Base-by-base conservation (phyloP, 495 filamentous ascomycete genomes). In the Chaetomium cochliodes region DNA sequence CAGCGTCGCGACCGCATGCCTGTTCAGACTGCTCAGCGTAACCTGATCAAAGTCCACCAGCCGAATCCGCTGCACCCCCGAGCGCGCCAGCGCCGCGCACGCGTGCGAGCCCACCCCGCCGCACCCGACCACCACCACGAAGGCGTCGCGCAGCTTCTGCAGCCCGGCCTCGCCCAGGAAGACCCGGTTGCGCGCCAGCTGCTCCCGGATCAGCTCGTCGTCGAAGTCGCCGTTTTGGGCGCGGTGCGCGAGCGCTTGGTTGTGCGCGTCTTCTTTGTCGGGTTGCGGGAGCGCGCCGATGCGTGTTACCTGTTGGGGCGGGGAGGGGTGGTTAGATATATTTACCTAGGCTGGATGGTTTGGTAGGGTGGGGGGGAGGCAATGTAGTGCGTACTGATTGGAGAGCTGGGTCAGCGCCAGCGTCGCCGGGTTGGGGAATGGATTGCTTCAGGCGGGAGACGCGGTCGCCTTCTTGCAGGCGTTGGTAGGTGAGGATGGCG, bases 1-100 rank as follows among this genome's bases (percentile, higher is more conserved):
- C 13, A 98, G 82, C 18, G 92, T 97, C 16, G 94, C 94, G 0
- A 99, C 87, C 4, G 94, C 93, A 74, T 99, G 94, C 53, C 94
- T 84, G 75, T 99, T 99, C 50, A 99, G 79, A 2, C 90, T 93
- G 55, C 90, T 94, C 3, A 99, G 82, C 0, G 92, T 93, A 28
- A 97, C 96, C 81, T 99, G 94, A 77, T 99, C 94, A 72, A 99
- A 99, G 74, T 99, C 94, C 67, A 99, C 88, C 28, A 99, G 84
- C 2, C 96, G 90, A 58, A 99, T 85, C 60, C 86, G 87, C 37
- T 88, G 85, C 22, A 96, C 92, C 23, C 94, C 96, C 0, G 92
- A 97, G 26, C 94, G 89, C 8, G 93, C 86, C 18, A 99, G 84
- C 22, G 96, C 90, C 4, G 92, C 87, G 13, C 88, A 85, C 49